Evolutionary conservation across 2,329 filamentous ascomycete genomes (phyloP).

Genomic region (Diplodia mutila): DNA sequence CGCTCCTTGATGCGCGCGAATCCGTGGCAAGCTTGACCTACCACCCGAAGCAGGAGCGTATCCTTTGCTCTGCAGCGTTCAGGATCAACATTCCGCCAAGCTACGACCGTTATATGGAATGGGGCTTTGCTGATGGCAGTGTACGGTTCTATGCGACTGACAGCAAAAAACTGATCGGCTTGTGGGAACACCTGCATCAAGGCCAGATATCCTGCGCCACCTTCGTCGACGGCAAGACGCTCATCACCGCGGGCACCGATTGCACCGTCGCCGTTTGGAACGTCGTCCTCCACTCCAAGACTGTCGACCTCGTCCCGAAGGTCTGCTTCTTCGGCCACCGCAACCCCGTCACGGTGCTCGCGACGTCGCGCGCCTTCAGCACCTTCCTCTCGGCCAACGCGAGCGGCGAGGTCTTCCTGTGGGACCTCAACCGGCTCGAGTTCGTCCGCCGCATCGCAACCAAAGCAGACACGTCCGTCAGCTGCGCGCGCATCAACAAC

Average conservation of each 20-base stretch:
- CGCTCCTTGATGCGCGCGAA: slow-evolving; percentile 76
- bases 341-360: slow-evolving; percentile 77
- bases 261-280: slow-evolving; percentile 87
- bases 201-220: slow-evolving; percentile 82
- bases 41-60: slow-evolving; percentile 76
- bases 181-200: slow-evolving; percentile 93
- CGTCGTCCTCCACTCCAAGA: slow-evolving; percentile 65
- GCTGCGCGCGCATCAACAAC: slow-evolving; percentile 87
- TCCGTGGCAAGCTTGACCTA: slow-evolving; percentile 79
- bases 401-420: slow-evolving; percentile 83
- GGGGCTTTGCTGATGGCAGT: slow-evolving; percentile 93
- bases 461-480: slow-evolving; percentile 40
- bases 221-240: slow-evolving; percentile 86
- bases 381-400: slow-evolving; percentile 81
- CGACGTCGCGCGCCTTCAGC: slow-evolving; percentile 85
- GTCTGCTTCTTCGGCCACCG: slow-evolving; percentile 90
- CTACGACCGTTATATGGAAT: slow-evolving; percentile 92
- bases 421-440: slow-evolving; percentile 90
- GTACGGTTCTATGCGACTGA: slow-evolving; percentile 89
- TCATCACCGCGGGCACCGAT: slow-evolving; percentile 90
- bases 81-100: slow-evolving; percentile 82
- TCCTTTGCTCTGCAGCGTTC: slow-evolving; percentile 83
- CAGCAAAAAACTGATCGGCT: slow-evolving; percentile 77
- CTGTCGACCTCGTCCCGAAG: slow-evolving; percentile 75
- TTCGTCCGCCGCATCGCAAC: slow-evolving; percentile 69